Evolutionary conservation across 2,329 filamentous ascomycete genomes (phyloP).

Genomic region (Xylaria multiplex): DNA sequence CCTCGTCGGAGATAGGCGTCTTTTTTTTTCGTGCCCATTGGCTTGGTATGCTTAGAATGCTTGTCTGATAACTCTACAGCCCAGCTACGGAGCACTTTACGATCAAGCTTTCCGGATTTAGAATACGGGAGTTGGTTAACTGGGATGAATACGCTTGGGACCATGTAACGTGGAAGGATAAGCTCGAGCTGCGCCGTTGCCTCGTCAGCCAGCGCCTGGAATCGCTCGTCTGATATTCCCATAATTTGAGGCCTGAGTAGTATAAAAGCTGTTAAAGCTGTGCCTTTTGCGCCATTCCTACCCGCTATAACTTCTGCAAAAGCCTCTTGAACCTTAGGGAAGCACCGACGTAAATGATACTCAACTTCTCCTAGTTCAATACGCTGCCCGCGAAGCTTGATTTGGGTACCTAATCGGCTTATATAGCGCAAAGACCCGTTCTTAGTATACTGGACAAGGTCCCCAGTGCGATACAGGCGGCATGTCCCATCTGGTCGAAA

Average conservation of each 20-base stretch:
- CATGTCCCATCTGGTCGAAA: conserved; percentile 56
- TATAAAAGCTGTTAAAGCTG: conserved; percentile 16
- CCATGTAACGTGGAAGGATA: too few relatives aligned
- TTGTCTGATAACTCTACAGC: too few relatives aligned
- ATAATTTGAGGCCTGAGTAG: conserved; percentile 2
- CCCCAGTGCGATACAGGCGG: conserved; percentile 58
- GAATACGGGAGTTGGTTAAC: too few relatives aligned
- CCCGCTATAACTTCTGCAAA: conserved; percentile 55
- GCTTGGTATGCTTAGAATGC: too few relatives aligned
- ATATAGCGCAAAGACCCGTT: conserved; percentile 55
- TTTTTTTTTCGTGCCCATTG: too few relatives aligned
- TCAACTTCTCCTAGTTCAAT: conserved; percentile 58
- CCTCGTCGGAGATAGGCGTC: neutral
- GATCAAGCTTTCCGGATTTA: too few relatives aligned
- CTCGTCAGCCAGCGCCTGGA: too few relatives aligned
- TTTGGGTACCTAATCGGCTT: conserved; percentile 58
- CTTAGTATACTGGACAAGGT: conserved; percentile 40
- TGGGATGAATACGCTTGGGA: too few relatives aligned
- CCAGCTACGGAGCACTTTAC: too few relatives aligned
- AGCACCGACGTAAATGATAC: conserved; percentile 43
- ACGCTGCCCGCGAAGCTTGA: conserved; percentile 61
- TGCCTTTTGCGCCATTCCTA: conserved; percentile 12
- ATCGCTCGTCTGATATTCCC: conserved; percentile 11
- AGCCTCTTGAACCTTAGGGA: conserved; percentile 50
- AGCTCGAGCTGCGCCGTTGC: too few relatives aligned